These are phyloP conservation scores for Chaetomium strumarium DNA, from an alignment of 2,329 filamentous ascomycete species.

Conservation along the genomic window DNA sequence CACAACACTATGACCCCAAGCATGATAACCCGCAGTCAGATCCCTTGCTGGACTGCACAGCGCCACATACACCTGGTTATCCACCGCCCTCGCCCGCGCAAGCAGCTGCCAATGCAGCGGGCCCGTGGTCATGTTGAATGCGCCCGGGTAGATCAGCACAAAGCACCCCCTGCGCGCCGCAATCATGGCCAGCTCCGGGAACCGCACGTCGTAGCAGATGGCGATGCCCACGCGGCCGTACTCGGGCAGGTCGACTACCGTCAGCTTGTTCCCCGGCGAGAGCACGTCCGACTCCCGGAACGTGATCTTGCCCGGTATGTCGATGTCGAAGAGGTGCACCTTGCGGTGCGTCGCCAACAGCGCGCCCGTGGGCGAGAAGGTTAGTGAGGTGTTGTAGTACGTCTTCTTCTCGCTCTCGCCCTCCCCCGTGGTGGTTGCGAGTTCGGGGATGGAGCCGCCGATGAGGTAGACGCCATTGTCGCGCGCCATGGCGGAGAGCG, in stretches of 20 bases:
- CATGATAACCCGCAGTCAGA: slow-evolving; percentile 70
- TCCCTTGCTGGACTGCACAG: slow-evolving; percentile 88
- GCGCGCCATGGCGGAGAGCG: slow-evolving; percentile 70
- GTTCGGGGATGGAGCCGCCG: slow-evolving; percentile 89
- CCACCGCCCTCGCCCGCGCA: slow-evolving; percentile 75
- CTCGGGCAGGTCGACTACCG: slow-evolving; percentile 77
- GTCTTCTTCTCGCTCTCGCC: slow-evolving; percentile 41
- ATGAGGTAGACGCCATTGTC: slow-evolving; percentile 77
- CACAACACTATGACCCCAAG: slow-evolving; percentile 87
- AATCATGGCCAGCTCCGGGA: slow-evolving; percentile 87
- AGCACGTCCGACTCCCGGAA: slow-evolving; percentile 91
- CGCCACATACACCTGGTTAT: slow-evolving; percentile 92
- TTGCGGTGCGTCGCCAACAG: slow-evolving; percentile 88
- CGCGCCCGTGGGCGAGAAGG: slow-evolving; percentile 71
- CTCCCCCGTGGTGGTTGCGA: slow-evolving; percentile 35
- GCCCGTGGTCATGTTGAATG: slow-evolving; percentile 92
- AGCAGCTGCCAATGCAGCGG: slow-evolving; percentile 85
- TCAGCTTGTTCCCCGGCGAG: slow-evolving; percentile 76
- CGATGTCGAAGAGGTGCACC: slow-evolving; percentile 94
- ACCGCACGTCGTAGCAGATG: slow-evolving; percentile 97
- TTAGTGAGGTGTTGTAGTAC: slow-evolving; percentile 87
- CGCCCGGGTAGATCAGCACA: slow-evolving; percentile 85
- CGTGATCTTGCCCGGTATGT: slow-evolving; percentile 89
- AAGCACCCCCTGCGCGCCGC: slow-evolving; percentile 84
- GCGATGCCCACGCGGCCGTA: slow-evolving; percentile 84